Evolutionary conservation across 495 filamentous ascomycete genomes (phyloP), one percentile per base, ranked within the genome.

Genomic region (Penicillium robsamsonii): DNA sequence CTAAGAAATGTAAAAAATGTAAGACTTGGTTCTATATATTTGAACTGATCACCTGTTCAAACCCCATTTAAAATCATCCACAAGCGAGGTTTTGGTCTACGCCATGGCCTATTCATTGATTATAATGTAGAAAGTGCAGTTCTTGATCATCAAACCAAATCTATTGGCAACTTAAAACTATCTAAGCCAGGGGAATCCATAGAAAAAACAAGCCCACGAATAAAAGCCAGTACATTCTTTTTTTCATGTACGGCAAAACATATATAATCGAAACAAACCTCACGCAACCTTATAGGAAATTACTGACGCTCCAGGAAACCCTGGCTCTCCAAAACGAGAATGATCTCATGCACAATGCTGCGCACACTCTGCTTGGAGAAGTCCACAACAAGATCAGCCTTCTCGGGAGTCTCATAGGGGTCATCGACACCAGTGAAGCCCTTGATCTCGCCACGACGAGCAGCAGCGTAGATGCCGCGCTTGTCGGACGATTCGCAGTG

Each of bases 391-490:
- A 98, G 78, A 70, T 96, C 82, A 29, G 91, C 82, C 76, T 95
- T 94, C 55, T 72, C 66, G 5, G 94, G 94, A 56, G 71, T 67
- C 84, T 98, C 94, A 71, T 97, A 98, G 53, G 94, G 92, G 73
- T 97, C 94, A 73, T 98, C 94, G 55, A 98, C 94, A 65, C 94
- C 94, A 30, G 94, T 98, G 80, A 98, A 98, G 31, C 92, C 92
- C 85, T 91, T 94, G 76, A 98, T 96, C 81, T 97, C 91, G 15
- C 94, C 94, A 9, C 75, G 80, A 50, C 95, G 84, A 13, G 94
- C 94, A 75, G 84, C 83, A 24, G 76, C 81, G 75, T 98, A 98
- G 62, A 97, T 87, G 24, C 94, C 95, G 57, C 85, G 81, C 84
- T 90, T 95, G 74, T 98, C 94, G 52, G 92, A 96, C 82, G 87